Base-by-base conservation (phyloP, 345 rosid species). In the Aquilaria yunnanensis region DNA sequence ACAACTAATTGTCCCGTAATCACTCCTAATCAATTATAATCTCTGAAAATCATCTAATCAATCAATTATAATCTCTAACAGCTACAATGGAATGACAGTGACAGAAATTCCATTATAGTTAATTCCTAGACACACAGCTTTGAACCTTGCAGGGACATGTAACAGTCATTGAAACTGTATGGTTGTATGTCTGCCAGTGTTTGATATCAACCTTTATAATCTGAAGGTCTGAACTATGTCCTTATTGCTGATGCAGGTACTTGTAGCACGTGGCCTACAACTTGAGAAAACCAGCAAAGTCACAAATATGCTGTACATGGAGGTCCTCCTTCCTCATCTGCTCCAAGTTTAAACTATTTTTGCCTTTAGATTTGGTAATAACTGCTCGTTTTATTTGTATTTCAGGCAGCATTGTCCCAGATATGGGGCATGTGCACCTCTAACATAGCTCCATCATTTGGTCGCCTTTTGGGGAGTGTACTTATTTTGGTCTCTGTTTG, bases 241-340 rank as follows among this genome's bases (percentile, higher is more conserved):
- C 37, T 60, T 23, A 37, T 61, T 58, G 54, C 47, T 10, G 45
- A 59, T 67, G 61, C 72, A 92, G 98, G 75, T 89, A 57, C 67
- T 89, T 34, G 69, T 92, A 75, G 98, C 98, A 0, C 91, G 87
- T 2, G 91, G 89, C 16, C 85, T 89, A 67, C 96, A 89, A 76
- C 96, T 87, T n/a, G 96, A 89, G 81, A 87, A 87, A 74, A 87
- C 82, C 63, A 75, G 85, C 78, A 89, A 81, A 80, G 96, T 73
- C 63, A 78, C 81, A 61, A 92, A 87, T 72, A 56, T 92, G 65
- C 73, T 65, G 77, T 92, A 82, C 73, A 71, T 78, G 0, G 85
- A 85, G 96, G 98, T 92, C 51, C n/a, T 8, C 16, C 64, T 61
- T 29, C 9, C 23, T 63, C 14, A 30, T 23, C 23, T 57, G 14